Evolutionary conservation across 2,329 filamentous ascomycete genomes (phyloP).

Genomic region (Monosporascus sp.): DNA sequence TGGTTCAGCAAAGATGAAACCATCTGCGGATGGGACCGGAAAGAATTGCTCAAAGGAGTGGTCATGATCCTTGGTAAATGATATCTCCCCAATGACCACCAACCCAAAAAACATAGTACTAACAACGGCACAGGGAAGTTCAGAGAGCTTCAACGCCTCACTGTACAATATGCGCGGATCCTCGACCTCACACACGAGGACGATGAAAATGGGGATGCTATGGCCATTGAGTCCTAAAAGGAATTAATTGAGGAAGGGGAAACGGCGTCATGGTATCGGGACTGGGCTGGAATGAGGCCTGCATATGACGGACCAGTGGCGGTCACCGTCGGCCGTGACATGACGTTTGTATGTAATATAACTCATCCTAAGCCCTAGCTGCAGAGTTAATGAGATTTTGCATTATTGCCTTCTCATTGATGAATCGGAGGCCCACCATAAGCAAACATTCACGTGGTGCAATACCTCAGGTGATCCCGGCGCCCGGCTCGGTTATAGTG

Average conservation of each 20-base stretch:
- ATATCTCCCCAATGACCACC: constrained; percentile 1
- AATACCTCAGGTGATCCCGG: no score
- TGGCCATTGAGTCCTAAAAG: constrained; percentile 22
- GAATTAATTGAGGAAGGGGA: background rate
- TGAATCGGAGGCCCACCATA: background rate
- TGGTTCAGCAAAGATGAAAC: constrained; percentile 65
- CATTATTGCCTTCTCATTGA: background rate
- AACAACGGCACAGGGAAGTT: constrained; percentile 68
- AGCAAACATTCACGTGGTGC: background rate
- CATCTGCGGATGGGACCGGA: constrained; percentile 86
- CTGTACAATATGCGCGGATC: constrained; percentile 89
- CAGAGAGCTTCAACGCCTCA: constrained; percentile 86
- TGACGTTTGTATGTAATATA: background rate
- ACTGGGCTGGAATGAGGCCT: background rate
- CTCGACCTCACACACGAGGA: constrained; percentile 56
- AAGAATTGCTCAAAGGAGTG: constrained; percentile 82
- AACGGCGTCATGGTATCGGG: background rate
- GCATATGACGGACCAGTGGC: background rate
- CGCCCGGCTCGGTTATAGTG: no score
- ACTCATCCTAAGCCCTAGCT: background rate
- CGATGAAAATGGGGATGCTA: constrained; percentile 36
- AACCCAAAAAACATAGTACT: constrained; percentile 18
- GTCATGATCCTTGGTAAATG: constrained; percentile 84
- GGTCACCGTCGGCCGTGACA: background rate
- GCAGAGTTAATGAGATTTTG: background rate